phyloP scores from a whole-genome alignment of 1,139 yeast genomes.

The Barnettozyma hawaiiensis region DNA sequence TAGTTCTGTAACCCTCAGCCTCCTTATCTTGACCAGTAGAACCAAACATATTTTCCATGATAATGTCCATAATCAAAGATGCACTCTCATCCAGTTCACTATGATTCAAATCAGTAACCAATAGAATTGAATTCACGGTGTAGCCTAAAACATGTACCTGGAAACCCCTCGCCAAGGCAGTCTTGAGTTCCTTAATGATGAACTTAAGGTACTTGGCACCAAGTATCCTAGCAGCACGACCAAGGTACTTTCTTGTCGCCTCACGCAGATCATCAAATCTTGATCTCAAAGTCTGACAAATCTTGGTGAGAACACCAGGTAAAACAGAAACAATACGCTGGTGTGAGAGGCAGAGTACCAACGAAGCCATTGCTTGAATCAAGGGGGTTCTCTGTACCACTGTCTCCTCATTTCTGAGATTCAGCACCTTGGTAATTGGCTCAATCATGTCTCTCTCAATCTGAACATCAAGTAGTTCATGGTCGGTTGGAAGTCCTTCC shows the following conservation, averaged over 20 bases:
- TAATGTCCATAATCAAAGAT: constrained; percentile 54
- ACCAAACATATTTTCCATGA: constrained; percentile 94
- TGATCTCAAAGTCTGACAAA: constrained; percentile 84
- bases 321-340: constrained; percentile 52
- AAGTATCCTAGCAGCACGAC: constrained; percentile 54
- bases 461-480: constrained; percentile 45
- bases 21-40: constrained; percentile 93
- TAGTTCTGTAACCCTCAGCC: constrained; percentile 82
- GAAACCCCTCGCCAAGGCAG: constrained; percentile 83
- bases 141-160: constrained; percentile 91
- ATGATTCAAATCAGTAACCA: constrained; percentile 47
- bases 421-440: constrained; percentile 53
- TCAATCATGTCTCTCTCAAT: constrained; percentile 58
- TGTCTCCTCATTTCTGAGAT: constrained; percentile 69
- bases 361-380: constrained; percentile 74
- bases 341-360: constrained; percentile 57
- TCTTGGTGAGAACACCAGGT: constrained; percentile 77
- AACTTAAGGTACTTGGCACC: constrained; percentile 75
- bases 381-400: constrained; percentile 70
- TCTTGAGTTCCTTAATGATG: constrained; percentile 67
- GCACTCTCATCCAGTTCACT: constrained; percentile 78
- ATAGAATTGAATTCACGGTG: constrained; percentile 71
- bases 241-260: constrained; percentile 71
- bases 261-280: constrained; percentile 88
- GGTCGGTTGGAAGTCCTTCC: constrained; percentile 32